Evolutionary conservation across 1,139 yeast species (phyloP).

Genomic region (Meyerozyma athensensis): DNA sequence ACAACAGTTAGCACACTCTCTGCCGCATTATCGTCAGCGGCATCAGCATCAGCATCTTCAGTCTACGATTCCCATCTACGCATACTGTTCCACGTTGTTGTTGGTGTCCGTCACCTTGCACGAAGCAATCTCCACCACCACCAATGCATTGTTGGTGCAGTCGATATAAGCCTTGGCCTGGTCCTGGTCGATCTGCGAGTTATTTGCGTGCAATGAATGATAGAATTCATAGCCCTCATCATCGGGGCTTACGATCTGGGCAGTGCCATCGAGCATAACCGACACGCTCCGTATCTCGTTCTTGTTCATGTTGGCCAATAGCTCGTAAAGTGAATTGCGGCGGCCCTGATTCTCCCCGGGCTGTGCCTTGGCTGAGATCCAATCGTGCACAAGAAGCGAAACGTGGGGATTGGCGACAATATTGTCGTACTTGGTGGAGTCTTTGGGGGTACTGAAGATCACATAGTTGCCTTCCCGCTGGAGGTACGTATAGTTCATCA

Average conservation of each 20-base stretch:
- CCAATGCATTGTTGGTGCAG: slow-evolving; percentile 58
- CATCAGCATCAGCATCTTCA: too few species aligned
- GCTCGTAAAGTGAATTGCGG: slow-evolving; percentile 49
- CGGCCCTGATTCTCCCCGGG: slow-evolving; percentile 17
- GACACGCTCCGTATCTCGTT: slow-evolving; percentile 71
- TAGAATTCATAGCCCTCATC: slow-evolving; percentile 42
- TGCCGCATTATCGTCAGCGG: too few species aligned
- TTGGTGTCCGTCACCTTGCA: slow-evolving; percentile 82
- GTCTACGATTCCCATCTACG: too few species aligned
- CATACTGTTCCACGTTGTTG: slow-evolving; percentile 55
- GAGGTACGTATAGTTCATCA: slow-evolving; percentile 81
- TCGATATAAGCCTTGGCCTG: slow-evolving; percentile 51
- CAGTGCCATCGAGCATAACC: slow-evolving; percentile 72
- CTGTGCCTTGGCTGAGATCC: slow-evolving; percentile 56
- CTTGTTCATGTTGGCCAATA: slow-evolving; percentile 70
- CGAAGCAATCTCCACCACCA: slow-evolving; percentile 57
- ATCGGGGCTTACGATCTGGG: slow-evolving; percentile 44
- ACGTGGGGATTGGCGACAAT: slow-evolving; percentile 66
- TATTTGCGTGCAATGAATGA: slow-evolving; percentile 54
- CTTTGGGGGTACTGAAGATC: slow-evolving; percentile 63
- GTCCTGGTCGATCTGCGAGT: slow-evolving; percentile 63
- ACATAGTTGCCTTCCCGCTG: slow-evolving; percentile 43
- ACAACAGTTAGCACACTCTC: too few species aligned
- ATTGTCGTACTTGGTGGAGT: slow-evolving; percentile 69
- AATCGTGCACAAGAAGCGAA: slow-evolving; percentile 78